These are phyloP conservation scores for Dendrocalamus latiflorus DNA, from an alignment of 202 grass and related monocot genomes.

Conservation along the genomic window DNA sequence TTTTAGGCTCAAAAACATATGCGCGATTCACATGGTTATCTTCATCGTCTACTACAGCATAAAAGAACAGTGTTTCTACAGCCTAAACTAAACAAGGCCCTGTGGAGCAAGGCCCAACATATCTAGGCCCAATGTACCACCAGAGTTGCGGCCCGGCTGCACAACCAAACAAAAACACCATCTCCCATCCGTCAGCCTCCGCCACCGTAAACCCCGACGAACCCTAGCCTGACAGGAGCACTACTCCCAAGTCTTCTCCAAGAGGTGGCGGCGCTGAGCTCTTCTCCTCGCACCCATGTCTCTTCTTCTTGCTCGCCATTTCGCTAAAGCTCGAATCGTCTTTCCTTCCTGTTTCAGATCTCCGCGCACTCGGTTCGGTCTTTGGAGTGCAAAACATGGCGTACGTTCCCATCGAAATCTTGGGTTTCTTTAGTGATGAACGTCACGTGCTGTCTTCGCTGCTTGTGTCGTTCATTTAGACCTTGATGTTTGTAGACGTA, in stretches of 20 bases:
- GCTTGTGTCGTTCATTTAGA: neutral
- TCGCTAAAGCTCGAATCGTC: neutral
- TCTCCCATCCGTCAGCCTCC: neutral
- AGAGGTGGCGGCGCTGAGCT: neutral
- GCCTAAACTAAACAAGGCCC: too few relatives aligned
- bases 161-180: neutral
- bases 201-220: neutral
- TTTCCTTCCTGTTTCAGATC: conserved; percentile 3
- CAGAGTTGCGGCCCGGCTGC: too few relatives aligned
- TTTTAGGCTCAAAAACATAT: too few relatives aligned
- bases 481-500: neutral
- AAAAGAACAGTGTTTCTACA: too few relatives aligned
- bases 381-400: conserved; percentile 10
- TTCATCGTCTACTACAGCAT: accelerated
- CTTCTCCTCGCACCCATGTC: neutral
- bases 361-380: neutral
- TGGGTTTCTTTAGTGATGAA: neutral
- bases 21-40: too few relatives aligned
- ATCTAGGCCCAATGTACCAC: neutral
- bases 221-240: neutral
- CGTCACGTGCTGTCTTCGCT: neutral
- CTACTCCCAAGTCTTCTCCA: neutral
- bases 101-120: too few relatives aligned
- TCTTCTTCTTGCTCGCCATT: neutral
- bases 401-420: neutral